Base-by-base conservation (phyloP, 768 basidiomycete species). In the Rhizopogon vinicolor region DNA sequence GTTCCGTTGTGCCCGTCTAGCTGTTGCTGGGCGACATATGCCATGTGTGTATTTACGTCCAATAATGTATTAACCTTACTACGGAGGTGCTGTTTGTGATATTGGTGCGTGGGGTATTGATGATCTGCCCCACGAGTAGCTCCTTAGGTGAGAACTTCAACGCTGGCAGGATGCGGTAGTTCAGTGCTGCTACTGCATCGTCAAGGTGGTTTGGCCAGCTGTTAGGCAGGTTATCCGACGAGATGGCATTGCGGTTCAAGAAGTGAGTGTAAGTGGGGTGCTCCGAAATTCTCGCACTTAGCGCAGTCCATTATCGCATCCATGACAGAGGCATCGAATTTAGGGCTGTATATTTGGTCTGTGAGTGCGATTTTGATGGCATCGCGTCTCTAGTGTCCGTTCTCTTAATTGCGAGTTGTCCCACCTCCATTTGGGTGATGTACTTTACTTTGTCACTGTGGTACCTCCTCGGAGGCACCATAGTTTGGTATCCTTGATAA, bases 321-420 rank as follows among this genome's bases (percentile, higher is more conserved):
- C 22, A 54, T 52, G 50, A 65, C 62, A 29, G 62, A 55, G 5
- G 41, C 48, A 41, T 68, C 66, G 14, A 68, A 56, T 0, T 57
- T 53, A 5, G 74, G 73, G 58, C 67, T 68, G 37, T 9, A 57
- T 0, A 61, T 53, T 7, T 28, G 52, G 52, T 74, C 72, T 19
- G 68, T 35, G 3, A 75, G 51, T 2, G 31, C 31, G 9, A 31
- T 31, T 39, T 74, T 75, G 52, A 74, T 63, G 3, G 51, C n/a
- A 53, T 77, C 74, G 0, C 70, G 51, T 1, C 67, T 65, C 58
- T 65, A 75, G 54, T 76, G 75, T 0, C 72, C 72, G 1, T 46
- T 44, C 43, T 12, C 16, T 10, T 41, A 44, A 55, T 28, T 0
- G 51, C 51, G 0, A 51, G 5, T 19, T 49, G 33, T 5, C 55